These are phyloP conservation scores for Pythium phragmiticola DNA, from an alignment of 352 stramenopile genomes.

Conservation along the genomic window DNA sequence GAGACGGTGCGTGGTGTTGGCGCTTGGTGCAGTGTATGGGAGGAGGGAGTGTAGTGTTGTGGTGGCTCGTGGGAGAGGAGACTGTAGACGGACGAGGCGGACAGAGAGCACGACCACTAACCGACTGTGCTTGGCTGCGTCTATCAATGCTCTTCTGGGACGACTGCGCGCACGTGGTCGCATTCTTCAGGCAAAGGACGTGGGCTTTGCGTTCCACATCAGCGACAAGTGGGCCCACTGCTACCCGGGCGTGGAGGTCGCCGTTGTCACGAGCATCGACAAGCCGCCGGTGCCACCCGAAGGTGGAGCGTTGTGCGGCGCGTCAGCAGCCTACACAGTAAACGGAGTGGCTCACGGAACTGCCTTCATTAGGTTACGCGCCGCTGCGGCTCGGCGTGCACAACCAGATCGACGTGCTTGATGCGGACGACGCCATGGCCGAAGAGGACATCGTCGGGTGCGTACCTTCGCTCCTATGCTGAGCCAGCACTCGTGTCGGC, in stretches of 20 bases:
- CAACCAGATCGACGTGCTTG: slow-evolving; percentile 25
- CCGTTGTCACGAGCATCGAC: slow-evolving; percentile 53
- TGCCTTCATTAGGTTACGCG: slow-evolving; percentile 42
- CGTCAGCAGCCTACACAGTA: background rate
- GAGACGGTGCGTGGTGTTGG: background rate
- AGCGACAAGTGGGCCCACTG: slow-evolving; percentile 54
- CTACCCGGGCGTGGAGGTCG: slow-evolving; percentile 55
- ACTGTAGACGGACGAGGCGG: background rate
- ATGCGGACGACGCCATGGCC: slow-evolving; percentile 21
- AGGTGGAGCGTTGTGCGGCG: slow-evolving; percentile 27
- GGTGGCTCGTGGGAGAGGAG: background rate
- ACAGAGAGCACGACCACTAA: background rate
- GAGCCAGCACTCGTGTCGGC: background rate
- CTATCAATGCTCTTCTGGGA: background rate
- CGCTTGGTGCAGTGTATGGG: background rate
- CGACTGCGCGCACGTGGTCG: no score
- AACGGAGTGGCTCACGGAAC: background rate
- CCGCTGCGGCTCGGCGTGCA: slow-evolving; percentile 50
- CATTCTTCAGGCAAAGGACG: background rate
- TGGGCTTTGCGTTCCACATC: slow-evolving; percentile 22
- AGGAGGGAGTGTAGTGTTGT: background rate
- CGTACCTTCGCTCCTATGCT: slow-evolving; percentile 3
- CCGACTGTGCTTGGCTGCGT: background rate
- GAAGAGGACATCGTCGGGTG: slow-evolving; percentile 37
- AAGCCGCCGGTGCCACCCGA: slow-evolving; percentile 52